Conservation (phyloP, 2,329 filamentous ascomycete species). For the Paraphoma chrysanthemicola region DNA sequence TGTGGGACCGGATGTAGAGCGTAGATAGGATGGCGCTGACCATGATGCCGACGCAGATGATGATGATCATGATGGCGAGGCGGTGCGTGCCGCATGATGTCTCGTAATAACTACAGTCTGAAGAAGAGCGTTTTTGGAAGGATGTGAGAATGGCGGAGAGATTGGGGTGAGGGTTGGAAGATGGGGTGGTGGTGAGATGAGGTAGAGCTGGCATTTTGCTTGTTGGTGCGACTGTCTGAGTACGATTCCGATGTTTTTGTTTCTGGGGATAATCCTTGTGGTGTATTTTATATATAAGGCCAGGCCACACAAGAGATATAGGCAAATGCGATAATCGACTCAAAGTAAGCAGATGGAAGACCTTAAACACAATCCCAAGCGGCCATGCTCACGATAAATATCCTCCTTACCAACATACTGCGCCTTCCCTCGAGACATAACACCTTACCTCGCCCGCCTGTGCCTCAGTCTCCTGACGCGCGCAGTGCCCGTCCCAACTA, state of each 20-base stretch:
- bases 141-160: conserved; percentile 4
- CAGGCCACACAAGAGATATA: too few species aligned
- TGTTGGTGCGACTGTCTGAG: background rate
- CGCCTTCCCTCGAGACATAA: background rate
- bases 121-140: conserved; percentile 15
- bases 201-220: background rate
- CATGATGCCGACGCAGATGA: conserved; percentile 21
- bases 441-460: background rate
- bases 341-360: background rate
- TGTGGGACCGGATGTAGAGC: conserved; percentile 17
- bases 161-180: background rate
- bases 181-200: background rate
- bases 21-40: conserved; percentile 18
- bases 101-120: conserved; percentile 16
- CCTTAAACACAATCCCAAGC: background rate
- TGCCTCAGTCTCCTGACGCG: background rate
- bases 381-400: background rate
- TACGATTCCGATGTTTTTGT: too few species aligned
- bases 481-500: background rate
- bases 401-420: background rate
- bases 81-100: conserved; percentile 24
- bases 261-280: too few species aligned
- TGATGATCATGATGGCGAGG: conserved; percentile 26
- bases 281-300: too few species aligned
- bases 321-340: background rate